phyloP scores from a whole-genome alignment of 2,329 filamentous ascomycete genomes.

The Calonectria leucothoes region DNA sequence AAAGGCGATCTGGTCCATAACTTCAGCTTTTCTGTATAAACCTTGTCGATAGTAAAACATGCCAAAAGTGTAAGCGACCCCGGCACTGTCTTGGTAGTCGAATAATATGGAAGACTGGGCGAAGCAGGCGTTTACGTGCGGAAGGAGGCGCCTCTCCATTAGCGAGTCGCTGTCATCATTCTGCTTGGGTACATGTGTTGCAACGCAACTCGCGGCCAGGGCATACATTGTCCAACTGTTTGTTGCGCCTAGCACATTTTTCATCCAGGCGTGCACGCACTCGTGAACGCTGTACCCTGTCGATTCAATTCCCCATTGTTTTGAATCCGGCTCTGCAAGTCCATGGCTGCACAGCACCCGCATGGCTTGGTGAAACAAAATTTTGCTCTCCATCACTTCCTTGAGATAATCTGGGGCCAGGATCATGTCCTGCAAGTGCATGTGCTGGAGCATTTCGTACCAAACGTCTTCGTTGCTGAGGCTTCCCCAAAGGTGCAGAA shows the following conservation, averaged over 20 bases:
- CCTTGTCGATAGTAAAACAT: neutral
- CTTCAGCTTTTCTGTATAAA: neutral
- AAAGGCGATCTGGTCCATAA: neutral
- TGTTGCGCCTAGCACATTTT: constrained; percentile 39
- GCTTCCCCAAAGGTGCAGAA: constrained; percentile 55
- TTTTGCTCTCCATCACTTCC: constrained; percentile 31
- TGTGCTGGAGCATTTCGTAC: constrained; percentile 52
- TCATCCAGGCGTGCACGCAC: constrained; percentile 48
- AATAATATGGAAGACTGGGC: neutral
- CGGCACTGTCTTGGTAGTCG: neutral
- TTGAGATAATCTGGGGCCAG: constrained; percentile 35
- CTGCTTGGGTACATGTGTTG: constrained; percentile 12
- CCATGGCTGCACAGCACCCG: constrained; percentile 44
- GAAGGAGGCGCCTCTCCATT: constrained; percentile 33
- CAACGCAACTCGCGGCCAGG: constrained; percentile 22
- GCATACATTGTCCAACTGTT: neutral
- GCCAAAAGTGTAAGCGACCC: neutral
- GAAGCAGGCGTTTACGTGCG: constrained; percentile 26
- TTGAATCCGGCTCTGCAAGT: constrained; percentile 40
- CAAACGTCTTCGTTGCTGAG: constrained; percentile 58
- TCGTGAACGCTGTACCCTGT: constrained; percentile 47
- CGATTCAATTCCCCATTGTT: constrained; percentile 20
- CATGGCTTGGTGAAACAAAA: constrained; percentile 42
- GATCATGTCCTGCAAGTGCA: constrained; percentile 16
- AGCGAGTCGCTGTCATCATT: constrained; percentile 13